Percentiles rank a stretch among this genome's conserved stretches.
phyloP scores from a whole-genome alignment of 1,284 basidiomycete genomes.

The Trichosporon ovoides region DNA sequence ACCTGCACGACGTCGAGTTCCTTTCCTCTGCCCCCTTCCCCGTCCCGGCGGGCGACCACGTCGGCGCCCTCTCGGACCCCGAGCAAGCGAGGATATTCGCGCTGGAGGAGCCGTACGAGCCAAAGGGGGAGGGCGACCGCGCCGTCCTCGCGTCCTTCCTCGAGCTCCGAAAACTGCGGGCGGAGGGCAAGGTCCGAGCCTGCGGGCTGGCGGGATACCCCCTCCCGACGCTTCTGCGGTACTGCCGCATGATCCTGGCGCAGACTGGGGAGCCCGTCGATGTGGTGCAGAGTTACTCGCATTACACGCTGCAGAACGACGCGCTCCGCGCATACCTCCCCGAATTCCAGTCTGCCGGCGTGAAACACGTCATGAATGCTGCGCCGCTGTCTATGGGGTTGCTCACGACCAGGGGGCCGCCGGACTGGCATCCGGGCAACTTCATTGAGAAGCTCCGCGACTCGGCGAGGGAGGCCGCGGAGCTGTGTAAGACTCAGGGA shows the following conservation, averaged over 20 bases:
- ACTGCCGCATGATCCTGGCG: constrained; percentile 62
- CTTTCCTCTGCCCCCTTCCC: constrained; percentile 57
- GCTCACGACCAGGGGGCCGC: constrained; percentile 60
- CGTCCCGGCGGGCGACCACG: constrained; percentile 51
- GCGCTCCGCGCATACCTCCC: constrained; percentile 61
- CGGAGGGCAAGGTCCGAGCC: constrained; percentile 67
- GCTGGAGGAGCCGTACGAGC: constrained; percentile 16
- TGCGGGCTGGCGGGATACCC: constrained; percentile 87
- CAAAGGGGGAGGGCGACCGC: constrained; percentile 68
- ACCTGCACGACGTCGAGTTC: constrained; percentile 90
- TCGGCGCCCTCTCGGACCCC: constrained; percentile 52
- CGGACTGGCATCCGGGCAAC: constrained; percentile 78
- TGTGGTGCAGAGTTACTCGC: constrained; percentile 77
- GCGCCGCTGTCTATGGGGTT: constrained; percentile 92
- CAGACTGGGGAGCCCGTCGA: constrained; percentile 63
- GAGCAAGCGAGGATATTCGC: constrained; percentile 7
- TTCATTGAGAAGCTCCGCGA: constrained; percentile 18
- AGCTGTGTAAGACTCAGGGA: constrained; percentile 30
- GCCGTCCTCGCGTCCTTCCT: constrained; percentile 67
- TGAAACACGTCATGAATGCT: constrained; percentile 70
- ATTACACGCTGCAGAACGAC: constrained; percentile 75
- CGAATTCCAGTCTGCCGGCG: constrained; percentile 60
- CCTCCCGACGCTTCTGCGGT: constrained; percentile 77
- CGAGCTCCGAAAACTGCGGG: constrained; percentile 68
- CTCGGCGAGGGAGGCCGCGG: constrained; percentile 26